Conservation (phyloP, 2,329 filamentous ascomycete genomes). For the Meredithiella fracta region DNA sequence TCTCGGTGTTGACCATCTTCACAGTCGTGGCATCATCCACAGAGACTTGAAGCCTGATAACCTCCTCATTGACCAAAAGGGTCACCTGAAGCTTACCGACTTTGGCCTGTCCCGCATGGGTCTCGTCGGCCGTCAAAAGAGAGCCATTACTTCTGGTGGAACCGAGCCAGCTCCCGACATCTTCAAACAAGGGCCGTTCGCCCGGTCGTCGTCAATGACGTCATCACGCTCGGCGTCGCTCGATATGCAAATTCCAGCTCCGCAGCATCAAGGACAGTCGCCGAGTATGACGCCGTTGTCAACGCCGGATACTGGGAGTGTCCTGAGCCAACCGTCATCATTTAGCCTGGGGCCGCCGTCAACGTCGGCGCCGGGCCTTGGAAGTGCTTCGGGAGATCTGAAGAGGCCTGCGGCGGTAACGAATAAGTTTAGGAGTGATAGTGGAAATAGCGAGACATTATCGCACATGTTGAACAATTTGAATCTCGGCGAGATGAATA, state of each 20-base stretch:
- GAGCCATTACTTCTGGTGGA: constrained; percentile 60
- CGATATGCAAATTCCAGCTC: constrained; percentile 38
- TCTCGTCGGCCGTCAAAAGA: constrained; percentile 86
- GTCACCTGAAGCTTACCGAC: constrained; percentile 91
- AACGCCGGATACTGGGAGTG: constrained; percentile 50
- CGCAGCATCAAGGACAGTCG: constrained; percentile 37
- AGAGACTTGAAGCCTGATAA: constrained; percentile 96
- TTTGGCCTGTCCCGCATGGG: constrained; percentile 97
- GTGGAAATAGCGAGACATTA: constrained; percentile 73
- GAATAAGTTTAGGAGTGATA: constrained; percentile 76
- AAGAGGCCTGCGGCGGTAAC: constrained; percentile 21
- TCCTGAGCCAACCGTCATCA: constrained; percentile 74
- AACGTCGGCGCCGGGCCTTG: constrained; percentile 18
- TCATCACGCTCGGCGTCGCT: constrained; percentile 91
- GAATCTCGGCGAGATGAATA: constrained; percentile 43
- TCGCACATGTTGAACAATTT: constrained; percentile 69
- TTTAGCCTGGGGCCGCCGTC: constrained; percentile 48
- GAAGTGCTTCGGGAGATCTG: constrained; percentile 30
- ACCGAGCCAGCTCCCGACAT: constrained; percentile 82
- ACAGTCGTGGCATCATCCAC: constrained; percentile 88
- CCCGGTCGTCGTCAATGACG: constrained; percentile 64
- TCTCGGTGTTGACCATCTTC: constrained; percentile 89
- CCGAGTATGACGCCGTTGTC: constrained; percentile 75
- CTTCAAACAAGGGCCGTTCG: constrained; percentile 82
- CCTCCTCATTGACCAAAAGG: constrained; percentile 87